Evolutionary conservation across 2,329 filamentous ascomycete species (phyloP).

Genomic region (Clonostachys rhizophaga): DNA sequence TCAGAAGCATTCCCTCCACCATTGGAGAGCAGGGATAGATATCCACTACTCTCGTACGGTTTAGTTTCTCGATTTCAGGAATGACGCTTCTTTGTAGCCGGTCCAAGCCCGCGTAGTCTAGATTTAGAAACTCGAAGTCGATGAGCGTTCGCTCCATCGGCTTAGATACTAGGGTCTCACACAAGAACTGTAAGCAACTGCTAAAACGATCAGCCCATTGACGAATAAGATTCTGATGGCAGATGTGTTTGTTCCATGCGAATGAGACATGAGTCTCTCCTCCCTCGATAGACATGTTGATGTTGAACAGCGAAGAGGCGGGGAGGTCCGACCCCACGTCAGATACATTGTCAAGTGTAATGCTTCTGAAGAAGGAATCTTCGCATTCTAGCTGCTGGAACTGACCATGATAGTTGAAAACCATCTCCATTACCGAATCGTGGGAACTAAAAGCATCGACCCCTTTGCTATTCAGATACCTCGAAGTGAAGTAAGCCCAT

Average conservation of each 20-base stretch:
- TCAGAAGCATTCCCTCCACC: conserved; percentile 21
- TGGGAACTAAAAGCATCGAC: too few relatives aligned
- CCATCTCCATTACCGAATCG: not conserved
- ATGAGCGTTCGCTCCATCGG: conserved; percentile 32
- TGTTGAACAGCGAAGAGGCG: conserved; percentile 40
- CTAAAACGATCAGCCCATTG: conserved; percentile 38
- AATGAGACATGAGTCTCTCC: conserved; percentile 38
- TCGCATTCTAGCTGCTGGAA: not conserved
- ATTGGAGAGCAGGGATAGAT: conserved; percentile 20
- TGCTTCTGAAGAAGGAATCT: not conserved
- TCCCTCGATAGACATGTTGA: conserved; percentile 36
- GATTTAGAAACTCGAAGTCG: conserved; percentile 33
- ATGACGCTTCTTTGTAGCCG: conserved; percentile 31
- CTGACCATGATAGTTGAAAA: not conserved
- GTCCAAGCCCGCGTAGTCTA: conserved; percentile 31
- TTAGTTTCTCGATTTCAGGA: conserved; percentile 14
- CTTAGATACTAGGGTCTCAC: conserved; percentile 26
- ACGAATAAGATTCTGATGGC: conserved; percentile 30
- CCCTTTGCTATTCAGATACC: not conserved
- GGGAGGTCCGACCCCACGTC: not conserved
- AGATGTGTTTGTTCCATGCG: conserved; percentile 32
- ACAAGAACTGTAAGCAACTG: conserved; percentile 30
- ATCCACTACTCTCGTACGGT: conserved; percentile 23
- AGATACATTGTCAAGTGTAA: not conserved
- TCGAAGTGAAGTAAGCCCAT: not conserved